Evolutionary conservation across 1,284 basidiomycete genomes (phyloP), one percentile per base, ranked within the genome.

Genomic region (Peniophora sp.): DNA sequence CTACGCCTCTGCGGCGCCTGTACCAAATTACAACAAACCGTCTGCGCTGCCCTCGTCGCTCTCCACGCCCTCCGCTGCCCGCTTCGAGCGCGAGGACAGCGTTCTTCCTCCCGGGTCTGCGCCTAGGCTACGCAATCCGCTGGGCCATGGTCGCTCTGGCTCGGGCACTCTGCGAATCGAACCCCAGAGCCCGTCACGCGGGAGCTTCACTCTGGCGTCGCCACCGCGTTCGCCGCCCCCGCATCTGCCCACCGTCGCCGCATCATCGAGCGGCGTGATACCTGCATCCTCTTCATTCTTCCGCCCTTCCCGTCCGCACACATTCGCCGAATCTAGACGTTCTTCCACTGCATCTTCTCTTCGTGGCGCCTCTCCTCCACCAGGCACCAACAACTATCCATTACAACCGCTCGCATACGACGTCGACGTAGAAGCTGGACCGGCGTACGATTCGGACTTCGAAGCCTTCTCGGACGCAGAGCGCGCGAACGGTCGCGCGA

Each of bases 261-360:
- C 44, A 23, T 22, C 45, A 54, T 51, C 20, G 27, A n/a, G 41
- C 62, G 41, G 51, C 56, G 23, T 53, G 55, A 83, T 88, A 18
- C 78, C 81, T 50, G 85, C 86, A 22, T 78, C 86, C 17, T 77
- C 83, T 10, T 81, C 82, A 5, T 88, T 89, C 68, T 89, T 88
- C 60, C 77, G 74, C 24, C 85, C 86, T 3, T 76, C 79, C 10
- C 72, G 79, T 48, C 85, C 82, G 0, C 66, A 63, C 60, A 48
- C 48, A 63, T 27, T 54, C 62, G 41, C 58, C 60, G 37, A 55
- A 58, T 36, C 60, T 49, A 51, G 24, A 35, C 24, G 9, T 50
- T 52, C 9, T 63, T 32, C 58, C 62, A 17, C 54, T 60, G 48
- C 65, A 70, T 27, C 66, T 63, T 27, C 66, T 48, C 68, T 17